These are phyloP conservation scores for Fonsecaea erecta DNA, from an alignment of 2,329 filamentous ascomycete genomes.

Conservation along the genomic window DNA sequence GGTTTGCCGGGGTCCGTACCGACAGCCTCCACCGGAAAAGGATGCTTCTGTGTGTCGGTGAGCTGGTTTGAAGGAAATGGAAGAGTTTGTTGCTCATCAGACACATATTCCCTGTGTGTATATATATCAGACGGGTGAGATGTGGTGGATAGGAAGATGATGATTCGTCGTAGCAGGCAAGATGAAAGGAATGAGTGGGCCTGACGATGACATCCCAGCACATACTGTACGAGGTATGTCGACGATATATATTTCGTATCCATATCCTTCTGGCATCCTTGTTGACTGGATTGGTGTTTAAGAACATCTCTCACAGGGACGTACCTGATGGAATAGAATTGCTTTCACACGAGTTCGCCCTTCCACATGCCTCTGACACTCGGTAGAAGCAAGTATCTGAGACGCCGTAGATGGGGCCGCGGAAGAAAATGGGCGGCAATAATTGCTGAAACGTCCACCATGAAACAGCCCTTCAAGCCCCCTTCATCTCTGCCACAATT, in stretches of 20 bases:
- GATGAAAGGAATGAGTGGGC: not conserved
- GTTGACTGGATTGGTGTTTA: too few species aligned
- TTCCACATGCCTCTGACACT: too few species aligned
- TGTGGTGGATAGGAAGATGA: not conserved
- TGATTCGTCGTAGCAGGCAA: not conserved
- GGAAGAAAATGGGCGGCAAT: not conserved
- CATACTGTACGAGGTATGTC: too few species aligned
- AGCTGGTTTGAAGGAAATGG: not conserved
- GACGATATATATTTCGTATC: too few species aligned
- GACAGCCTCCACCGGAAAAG: not conserved
- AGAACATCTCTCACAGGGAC: too few species aligned
- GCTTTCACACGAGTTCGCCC: too few species aligned
- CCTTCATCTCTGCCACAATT: constrained; percentile 20
- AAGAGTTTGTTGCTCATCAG: not conserved
- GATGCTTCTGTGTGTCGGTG: not conserved
- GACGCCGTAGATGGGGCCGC: too few species aligned
- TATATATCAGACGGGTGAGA: not conserved
- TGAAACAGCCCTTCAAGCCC: constrained; percentile 14
- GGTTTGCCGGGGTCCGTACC: not conserved
- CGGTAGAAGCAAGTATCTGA: too few species aligned
- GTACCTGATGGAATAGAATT: too few species aligned
- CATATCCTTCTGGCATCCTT: too few species aligned
- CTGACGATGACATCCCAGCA: not conserved
- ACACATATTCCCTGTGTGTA: not conserved
- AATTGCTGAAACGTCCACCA: not conserved